These are phyloP conservation scores for rapeseed (Brassica napus) DNA, from an alignment of 345 rosid genomes.

Conservation along the genomic window Da-Ae NC_063444.1:25999501-26000000, in stretches of 20 bases:
- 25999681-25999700: not conserved
- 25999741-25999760: conserved; percentile 14
- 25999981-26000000: conserved; percentile 7
- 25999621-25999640: conserved; percentile 54
- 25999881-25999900: conserved; percentile 34
- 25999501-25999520: not conserved
- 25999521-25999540: not conserved
- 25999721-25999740: conserved; percentile 29
- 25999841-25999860: conserved; percentile 19
- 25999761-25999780: not conserved
- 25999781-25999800: conserved; percentile 28
- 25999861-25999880: conserved; percentile 48
- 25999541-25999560: conserved; percentile 8
- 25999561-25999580: conserved; percentile 19
- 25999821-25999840: conserved; percentile 13
- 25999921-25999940: conserved; percentile 29
- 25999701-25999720: conserved; percentile 18
- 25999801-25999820: conserved; percentile 26
- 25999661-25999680: conserved; percentile 25
- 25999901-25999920: conserved; percentile 16
- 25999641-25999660: conserved; percentile 36
- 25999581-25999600: conserved; percentile 57
- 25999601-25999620: conserved; percentile 65
- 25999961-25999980: conserved; percentile 13
- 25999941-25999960: conserved; percentile 23